A percentile compares a stretch with the other conserved stretches of the same genome.
These are phyloP conservation scores for Spathaspora sp. DNA, from an alignment of 1,139 yeast species.

Conservation along the genomic window DNA sequence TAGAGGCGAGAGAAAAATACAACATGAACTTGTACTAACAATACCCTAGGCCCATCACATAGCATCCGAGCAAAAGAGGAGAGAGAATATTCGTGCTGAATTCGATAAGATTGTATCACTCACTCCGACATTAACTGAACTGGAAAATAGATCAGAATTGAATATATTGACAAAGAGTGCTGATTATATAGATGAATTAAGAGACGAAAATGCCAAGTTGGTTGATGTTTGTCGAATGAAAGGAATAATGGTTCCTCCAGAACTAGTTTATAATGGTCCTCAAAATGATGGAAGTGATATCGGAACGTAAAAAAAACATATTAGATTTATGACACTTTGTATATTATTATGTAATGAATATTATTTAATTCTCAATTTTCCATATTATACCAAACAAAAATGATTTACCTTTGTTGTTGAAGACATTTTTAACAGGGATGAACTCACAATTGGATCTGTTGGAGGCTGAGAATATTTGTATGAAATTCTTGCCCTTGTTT, in stretches of 20 bases:
- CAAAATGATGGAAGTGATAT: constrained; percentile 19
- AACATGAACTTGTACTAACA: constrained; percentile 12
- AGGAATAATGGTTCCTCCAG: constrained; percentile 41
- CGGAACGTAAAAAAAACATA: too few relatives aligned
- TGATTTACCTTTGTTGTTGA: constrained; percentile 18
- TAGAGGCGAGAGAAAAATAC: background rate
- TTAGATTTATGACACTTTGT: too few relatives aligned
- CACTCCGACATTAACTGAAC: constrained; percentile 42
- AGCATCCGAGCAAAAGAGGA: constrained; percentile 50
- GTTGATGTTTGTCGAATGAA: constrained; percentile 33
- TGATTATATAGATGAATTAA: constrained; percentile 43
- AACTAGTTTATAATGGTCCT: constrained; percentile 42
- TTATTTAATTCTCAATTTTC: constrained; percentile 16
- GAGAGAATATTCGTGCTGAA: constrained; percentile 48
- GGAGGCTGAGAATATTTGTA: constrained; percentile 13
- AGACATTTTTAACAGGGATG: constrained; percentile 27
- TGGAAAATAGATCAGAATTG: constrained; percentile 46
- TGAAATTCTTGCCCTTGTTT: constrained; percentile 8
- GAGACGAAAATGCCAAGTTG: constrained; percentile 38
- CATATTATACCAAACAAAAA: constrained; percentile 23
- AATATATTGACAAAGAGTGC: constrained; percentile 48
- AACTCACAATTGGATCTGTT: constrained; percentile 17
- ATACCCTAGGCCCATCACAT: constrained; percentile 45
- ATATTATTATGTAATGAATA: background rate
- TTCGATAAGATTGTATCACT: constrained; percentile 45